Conservation (phyloP, 225 moss, liverwort and hornwort genomes). For the Takakia lepidozioides region DNA sequence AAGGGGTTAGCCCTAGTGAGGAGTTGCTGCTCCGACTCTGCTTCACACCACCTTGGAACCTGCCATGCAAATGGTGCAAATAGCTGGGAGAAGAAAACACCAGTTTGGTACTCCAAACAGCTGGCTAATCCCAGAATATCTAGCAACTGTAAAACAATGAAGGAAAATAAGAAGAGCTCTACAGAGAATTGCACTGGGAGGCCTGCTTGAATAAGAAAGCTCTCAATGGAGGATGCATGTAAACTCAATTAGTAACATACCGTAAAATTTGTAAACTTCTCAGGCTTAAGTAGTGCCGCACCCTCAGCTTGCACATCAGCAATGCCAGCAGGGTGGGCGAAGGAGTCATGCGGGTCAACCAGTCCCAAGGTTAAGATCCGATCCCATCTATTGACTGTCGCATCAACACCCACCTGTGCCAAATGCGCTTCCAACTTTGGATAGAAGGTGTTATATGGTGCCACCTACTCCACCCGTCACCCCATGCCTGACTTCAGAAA, state of each 20-base stretch:
- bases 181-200: no score
- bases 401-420: slow-evolving; percentile 42
- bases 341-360: slow-evolving; percentile 46
- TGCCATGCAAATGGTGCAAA: no score
- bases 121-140: no score
- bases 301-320: slow-evolving; percentile 52
- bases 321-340: slow-evolving; percentile 43
- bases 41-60: slow-evolving; percentile 49
- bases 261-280: slow-evolving; percentile 39
- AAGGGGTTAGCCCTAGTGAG: slow-evolving; percentile 51
- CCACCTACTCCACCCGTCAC: no score
- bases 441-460: slow-evolving; percentile 60
- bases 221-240: background rate
- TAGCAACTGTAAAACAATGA: no score
- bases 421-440: slow-evolving; percentile 45
- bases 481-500: no score
- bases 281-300: slow-evolving; percentile 44
- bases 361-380: slow-evolving; percentile 38
- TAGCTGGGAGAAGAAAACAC: no score
- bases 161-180: no score
- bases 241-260: slow-evolving; percentile 9
- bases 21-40: slow-evolving; percentile 29
- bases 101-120: no score
- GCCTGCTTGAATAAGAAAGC: no score
- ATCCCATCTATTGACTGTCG: slow-evolving; percentile 56